Percentiles rank a stretch among this genome's conserved stretches.
Evolutionary conservation across 257 asterid species (phyloP).

Genomic region (Gynochthodes officinalis): DNA sequence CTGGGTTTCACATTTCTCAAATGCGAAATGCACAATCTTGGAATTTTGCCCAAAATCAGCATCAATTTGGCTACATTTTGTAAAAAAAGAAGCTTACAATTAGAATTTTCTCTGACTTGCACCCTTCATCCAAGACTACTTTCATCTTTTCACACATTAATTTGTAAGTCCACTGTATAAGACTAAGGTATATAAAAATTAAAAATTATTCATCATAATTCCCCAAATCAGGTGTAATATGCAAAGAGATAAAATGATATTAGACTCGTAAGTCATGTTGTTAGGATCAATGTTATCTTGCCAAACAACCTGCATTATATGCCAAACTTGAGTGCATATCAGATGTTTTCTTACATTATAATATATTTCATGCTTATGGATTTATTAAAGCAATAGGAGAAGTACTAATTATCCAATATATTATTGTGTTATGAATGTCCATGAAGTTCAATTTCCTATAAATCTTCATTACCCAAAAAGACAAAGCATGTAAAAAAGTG

Average conservation of each 20-base stretch:
- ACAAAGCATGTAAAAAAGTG: not conserved
- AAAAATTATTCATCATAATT: not conserved
- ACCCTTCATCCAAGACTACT: not conserved
- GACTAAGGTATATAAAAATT: not conserved
- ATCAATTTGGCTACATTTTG: too few species aligned
- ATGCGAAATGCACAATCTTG: too few species aligned
- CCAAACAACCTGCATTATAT: constrained; percentile 50
- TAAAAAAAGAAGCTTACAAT: too few species aligned
- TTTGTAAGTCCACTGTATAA: not conserved
- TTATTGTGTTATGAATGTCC: not conserved
- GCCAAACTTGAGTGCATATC: not conserved
- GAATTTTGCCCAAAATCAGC: too few species aligned
- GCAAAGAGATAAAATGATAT: not conserved
- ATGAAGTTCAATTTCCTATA: not conserved
- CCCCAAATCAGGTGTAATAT: not conserved
- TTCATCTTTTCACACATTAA: not conserved
- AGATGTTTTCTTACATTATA: not conserved
- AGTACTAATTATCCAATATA: not conserved
- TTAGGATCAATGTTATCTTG: constrained; percentile 81
- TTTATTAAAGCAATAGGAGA: not conserved
- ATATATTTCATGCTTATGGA: not conserved
- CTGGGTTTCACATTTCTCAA: too few species aligned
- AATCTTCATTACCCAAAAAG: not conserved
- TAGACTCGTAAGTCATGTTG: constrained; percentile 80
- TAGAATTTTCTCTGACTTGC: too few species aligned